Percentiles rank a stretch among this genome's conserved stretches.
Evolutionary conservation across 768 basidiomycete species (phyloP).

Genomic region (Russula sp.): DNA sequence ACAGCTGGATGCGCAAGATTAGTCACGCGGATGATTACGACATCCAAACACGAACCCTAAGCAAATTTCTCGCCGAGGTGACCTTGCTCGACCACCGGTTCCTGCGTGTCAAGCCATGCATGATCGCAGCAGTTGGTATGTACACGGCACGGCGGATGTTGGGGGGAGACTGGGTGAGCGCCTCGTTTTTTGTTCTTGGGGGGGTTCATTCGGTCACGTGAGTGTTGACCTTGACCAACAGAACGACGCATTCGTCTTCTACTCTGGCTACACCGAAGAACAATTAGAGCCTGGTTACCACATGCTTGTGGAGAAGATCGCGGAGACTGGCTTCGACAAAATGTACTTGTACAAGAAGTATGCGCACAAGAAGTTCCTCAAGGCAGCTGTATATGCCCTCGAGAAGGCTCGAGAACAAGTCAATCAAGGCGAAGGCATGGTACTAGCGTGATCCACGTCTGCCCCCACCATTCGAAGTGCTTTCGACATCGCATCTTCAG

Average conservation of each 20-base stretch:
- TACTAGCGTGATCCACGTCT: slow-evolving; percentile 18
- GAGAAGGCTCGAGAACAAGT: slow-evolving; percentile 56
- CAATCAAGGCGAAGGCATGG: slow-evolving; percentile 23
- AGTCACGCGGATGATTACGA: slow-evolving; percentile 99
- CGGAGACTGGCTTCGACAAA: slow-evolving; percentile 70
- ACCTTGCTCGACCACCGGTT: slow-evolving; percentile 91
- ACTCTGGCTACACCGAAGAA: slow-evolving; percentile 87
- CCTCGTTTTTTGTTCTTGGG: slow-evolving; percentile 14
- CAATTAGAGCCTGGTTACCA: slow-evolving; percentile 78
- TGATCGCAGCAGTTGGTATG: slow-evolving; percentile 96
- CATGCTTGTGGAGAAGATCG: slow-evolving; percentile 77
- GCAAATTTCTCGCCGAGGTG: slow-evolving; percentile 97
- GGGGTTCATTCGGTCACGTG: slow-evolving; percentile 20
- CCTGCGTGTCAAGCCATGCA: slow-evolving; percentile 86
- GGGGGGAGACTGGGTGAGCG: slow-evolving; percentile 91
- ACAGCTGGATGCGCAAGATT: slow-evolving; percentile 98
- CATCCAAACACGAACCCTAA: slow-evolving; percentile 92
- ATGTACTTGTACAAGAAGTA: slow-evolving; percentile 95
- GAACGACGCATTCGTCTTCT: slow-evolving; percentile 88
- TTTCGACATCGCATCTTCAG: slow-evolving; percentile 10
- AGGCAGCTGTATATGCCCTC: slow-evolving; percentile 74
- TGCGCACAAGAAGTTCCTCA: slow-evolving; percentile 95
- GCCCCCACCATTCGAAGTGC: background rate
- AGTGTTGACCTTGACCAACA: slow-evolving; percentile 34
- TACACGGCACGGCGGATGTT: slow-evolving; percentile 93